phyloP scores from a whole-genome alignment of 2,329 filamentous ascomycete species.

The Fusarium dlaminii region DNA sequence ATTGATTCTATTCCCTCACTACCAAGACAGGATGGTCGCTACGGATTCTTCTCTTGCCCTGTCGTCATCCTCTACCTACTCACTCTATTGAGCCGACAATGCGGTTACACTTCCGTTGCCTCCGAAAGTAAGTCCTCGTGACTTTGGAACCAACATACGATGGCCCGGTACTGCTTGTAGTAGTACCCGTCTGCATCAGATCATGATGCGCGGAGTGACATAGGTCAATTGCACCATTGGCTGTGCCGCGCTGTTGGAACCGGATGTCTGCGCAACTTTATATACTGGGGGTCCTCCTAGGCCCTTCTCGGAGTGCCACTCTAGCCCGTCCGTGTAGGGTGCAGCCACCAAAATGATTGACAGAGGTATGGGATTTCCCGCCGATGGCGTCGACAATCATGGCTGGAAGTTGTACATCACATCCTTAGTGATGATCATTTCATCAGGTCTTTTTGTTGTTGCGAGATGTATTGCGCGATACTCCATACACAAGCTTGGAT shows the following conservation, averaged over 20 bases:
- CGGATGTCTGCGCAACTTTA: not conserved
- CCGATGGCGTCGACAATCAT: not conserved
- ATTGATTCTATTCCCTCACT: not conserved
- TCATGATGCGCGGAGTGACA: not conserved
- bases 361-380: not conserved
- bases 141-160: not conserved
- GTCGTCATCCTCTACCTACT: too few relatives aligned
- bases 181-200: not conserved
- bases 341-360: not conserved
- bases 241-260: not conserved
- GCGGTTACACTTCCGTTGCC: not conserved
- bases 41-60: not conserved
- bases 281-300: not conserved
- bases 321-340: not conserved
- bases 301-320: not conserved
- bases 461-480: not conserved
- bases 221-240: not conserved
- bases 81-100: not conserved
- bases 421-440: not conserved
- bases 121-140: not conserved
- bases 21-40: not conserved
- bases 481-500: not conserved
- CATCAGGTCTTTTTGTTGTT: not conserved
- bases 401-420: not conserved
- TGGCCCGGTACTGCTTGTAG: not conserved